Percentiles rank a stretch among this genome's conserved stretches.
Evolutionary conservation across 2,329 filamentous ascomycete species (phyloP).

Genomic region (Chaetomium sp.): DNA sequence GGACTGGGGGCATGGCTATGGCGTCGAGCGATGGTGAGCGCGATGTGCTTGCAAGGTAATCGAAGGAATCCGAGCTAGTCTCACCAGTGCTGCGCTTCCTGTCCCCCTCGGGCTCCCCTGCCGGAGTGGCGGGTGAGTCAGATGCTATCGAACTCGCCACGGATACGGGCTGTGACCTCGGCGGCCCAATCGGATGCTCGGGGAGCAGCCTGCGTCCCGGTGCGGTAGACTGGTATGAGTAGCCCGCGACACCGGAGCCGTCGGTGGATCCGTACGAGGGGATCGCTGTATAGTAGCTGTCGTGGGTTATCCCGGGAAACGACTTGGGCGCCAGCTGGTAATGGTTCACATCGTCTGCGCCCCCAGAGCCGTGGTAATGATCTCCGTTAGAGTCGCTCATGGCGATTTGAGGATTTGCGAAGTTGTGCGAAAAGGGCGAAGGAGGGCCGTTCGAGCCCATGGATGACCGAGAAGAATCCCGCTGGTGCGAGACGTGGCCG

Average conservation of each 20-base stretch:
- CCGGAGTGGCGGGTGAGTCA: conserved; percentile 63
- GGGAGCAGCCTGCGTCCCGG: conserved; percentile 49
- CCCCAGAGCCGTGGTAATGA: conserved; percentile 47
- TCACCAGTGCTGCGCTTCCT: conserved; percentile 60
- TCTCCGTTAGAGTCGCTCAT: conserved; percentile 54
- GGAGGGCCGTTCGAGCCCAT: conserved; percentile 61
- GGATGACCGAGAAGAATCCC: conserved; percentile 64
- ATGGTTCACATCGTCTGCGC: conserved; percentile 48
- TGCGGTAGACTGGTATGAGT: conserved; percentile 45
- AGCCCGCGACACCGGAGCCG: conserved; percentile 44
- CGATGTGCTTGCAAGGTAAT: conserved; percentile 46
- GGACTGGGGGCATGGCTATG: conserved; percentile 59
- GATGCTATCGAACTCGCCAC: conserved; percentile 60
- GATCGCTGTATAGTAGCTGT: conserved; percentile 48
- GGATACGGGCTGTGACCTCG: conserved; percentile 54
- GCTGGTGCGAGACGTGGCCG: conserved; percentile 53
- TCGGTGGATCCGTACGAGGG: conserved; percentile 43
- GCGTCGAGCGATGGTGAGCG: conserved; percentile 66
- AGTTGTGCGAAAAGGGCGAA: conserved; percentile 59
- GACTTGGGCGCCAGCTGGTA: conserved; percentile 51
- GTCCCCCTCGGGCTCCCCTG: conserved; percentile 52
- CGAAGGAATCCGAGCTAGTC: conserved; percentile 36
- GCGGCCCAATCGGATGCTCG: conserved; percentile 47
- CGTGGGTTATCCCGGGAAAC: conserved; percentile 37
- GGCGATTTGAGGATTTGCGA: conserved; percentile 61